Evolutionary conservation across 176 grass and related monocot species (phyloP), one percentile per base, ranked within the genome.

Genomic region (Stipa capillata): DNA sequence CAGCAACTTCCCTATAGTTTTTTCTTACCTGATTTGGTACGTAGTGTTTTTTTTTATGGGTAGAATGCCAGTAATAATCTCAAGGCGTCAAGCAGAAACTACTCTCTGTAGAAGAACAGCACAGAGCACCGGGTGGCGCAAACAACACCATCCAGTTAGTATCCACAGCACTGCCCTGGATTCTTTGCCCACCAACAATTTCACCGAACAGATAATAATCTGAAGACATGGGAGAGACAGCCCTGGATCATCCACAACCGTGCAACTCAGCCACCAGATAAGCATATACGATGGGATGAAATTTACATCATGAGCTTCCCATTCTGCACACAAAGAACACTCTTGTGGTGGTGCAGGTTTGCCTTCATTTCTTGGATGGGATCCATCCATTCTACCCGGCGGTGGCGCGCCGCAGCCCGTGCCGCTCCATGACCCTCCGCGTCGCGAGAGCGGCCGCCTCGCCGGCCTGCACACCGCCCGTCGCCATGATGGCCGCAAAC

Each of bases 361-460:
- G 57, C 12, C 58, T 8, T 33, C 14, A 1, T 20, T 62, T 34
- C 54, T 13, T 8, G n/a, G 58, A 7, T 20, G 29, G 58, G 35
- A 40, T 21, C 40, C 34, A 7, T 7, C 39, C 65, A 12, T 41
- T 65, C 64, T 91, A 82, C 74, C 7, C 59, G 52, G 37, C 73
- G 0, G 80, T 18, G 2, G 82, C 27, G 71, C 61, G 68, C 34
- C 37, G 27, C 79, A 58, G 79, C 17, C 90, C 83, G 69, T 97
- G 83, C 2, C 88, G 79, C 82, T 93, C 88, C 93, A 93, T 97
- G 48, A 97, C 88, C 62, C 83, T 65, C 51, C 88, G 69, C 48
- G 73, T 79, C 0, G 88, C 85, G 2, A 87, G 79, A 24, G 93
- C 79, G 3, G 90, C 93, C 0, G 90, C 93, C 79, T 91, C 88